These are phyloP conservation scores for Dysphania ambrosioides DNA, from an alignment of 148 eudicot species.

Conservation along the genomic window DNA sequence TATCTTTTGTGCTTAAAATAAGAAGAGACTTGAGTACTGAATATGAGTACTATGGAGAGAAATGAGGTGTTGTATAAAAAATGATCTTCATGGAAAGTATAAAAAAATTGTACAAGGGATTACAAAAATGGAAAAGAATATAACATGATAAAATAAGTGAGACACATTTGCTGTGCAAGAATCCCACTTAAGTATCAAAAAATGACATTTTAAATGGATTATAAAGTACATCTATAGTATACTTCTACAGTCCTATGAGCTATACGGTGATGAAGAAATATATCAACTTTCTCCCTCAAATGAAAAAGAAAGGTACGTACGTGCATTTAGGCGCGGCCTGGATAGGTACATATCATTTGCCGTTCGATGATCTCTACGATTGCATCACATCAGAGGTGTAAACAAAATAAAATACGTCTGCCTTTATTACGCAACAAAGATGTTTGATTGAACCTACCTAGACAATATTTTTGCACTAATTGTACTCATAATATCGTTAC, in stretches of 20 bases:
- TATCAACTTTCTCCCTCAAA: neutral
- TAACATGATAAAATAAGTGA: conserved; percentile 7
- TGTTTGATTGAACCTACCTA: too few species aligned
- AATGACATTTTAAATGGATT: conserved; percentile 1
- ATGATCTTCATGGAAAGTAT: neutral
- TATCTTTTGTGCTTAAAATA: too few species aligned
- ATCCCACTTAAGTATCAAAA: conserved; percentile 19
- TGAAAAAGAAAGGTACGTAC: too few species aligned
- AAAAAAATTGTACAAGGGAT: neutral
- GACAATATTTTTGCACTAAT: too few species aligned
- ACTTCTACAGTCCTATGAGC: neutral
- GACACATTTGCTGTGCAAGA: conserved; percentile 22
- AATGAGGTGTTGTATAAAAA: neutral
- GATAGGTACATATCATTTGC: too few species aligned
- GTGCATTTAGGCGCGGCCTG: too few species aligned
- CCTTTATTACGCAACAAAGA: too few species aligned
- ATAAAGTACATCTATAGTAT: neutral
- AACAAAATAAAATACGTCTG: too few species aligned
- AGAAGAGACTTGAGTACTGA: too few species aligned
- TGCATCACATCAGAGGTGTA: too few species aligned
- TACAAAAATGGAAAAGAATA: conserved; percentile 2
- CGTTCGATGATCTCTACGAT: too few species aligned
- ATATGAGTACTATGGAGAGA: neutral
- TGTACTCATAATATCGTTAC: too few species aligned
- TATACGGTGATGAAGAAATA: neutral